Evolutionary conservation across 2,329 filamentous ascomycete species (phyloP), one percentile per base, ranked within the genome.

Genomic region (Hortaea werneckii): DNA sequence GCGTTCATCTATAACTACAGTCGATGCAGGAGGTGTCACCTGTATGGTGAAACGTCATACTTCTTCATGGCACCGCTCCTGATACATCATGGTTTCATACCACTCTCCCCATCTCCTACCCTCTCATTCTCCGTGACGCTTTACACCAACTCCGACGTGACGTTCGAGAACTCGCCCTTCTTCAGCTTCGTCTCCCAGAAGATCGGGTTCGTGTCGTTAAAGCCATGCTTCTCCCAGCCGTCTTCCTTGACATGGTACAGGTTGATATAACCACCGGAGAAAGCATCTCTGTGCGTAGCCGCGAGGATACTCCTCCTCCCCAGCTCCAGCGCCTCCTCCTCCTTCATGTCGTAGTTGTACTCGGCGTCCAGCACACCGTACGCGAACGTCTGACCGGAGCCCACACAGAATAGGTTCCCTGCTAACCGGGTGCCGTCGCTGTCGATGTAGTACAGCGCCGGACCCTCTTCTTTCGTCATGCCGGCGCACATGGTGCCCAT

Each of bases 401-500:
- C 92, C 51, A 98, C 92, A 67, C 92, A 98, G 77, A 98, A 98
- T 51, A 98, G 76, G 74, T 98, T 95, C 41, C 92, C 92, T 13
- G 87, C 73, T 49, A 98, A 78, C 44, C 92, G 79, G 20, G 92
- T 96, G 64, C 92, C 92, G 71, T 98, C 92, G 54, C 83, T 89
- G 74, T 98, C 92, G 70, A 98, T 94, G 73, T 98, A 98, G 79
- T 98, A 98, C 50, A 98, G 83, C 37, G 92, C 92, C 27, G 92
- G 92, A 8, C 92, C 92, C 75, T 96, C 90, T 70, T 90, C 84
- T 56, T 87, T 84, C 54, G 92, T 92, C 56, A 98, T 92, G 62
- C 92, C 92, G 32, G 92, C 90, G 69, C 92, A 95, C 92, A 98
- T 98, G 63, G 92, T 98, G 58, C 92, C 92, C 92, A 98, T 98